Evolutionary conservation across 2,329 filamentous ascomycete species (phyloP).

Genomic region (Dactylonectria estremocensis): DNA sequence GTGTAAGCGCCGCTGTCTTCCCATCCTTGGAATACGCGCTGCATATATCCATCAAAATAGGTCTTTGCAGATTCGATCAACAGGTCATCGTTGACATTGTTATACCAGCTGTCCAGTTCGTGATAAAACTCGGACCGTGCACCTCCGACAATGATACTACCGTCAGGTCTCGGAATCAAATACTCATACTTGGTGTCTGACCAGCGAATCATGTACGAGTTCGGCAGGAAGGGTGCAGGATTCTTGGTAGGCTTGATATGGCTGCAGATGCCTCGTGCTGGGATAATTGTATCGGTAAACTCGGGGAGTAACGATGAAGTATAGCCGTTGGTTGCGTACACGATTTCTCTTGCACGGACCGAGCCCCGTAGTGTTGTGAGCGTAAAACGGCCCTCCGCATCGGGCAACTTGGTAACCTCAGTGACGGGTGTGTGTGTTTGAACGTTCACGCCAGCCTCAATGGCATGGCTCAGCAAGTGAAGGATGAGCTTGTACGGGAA

Average conservation of each 20-base stretch:
- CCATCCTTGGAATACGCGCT: conserved; percentile 26
- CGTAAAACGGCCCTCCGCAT: conserved; percentile 31
- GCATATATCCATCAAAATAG: conserved; percentile 31
- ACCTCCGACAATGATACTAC: conserved; percentile 27
- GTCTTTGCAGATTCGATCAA: conserved; percentile 25
- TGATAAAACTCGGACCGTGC: conserved; percentile 26
- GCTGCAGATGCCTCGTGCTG: conserved; percentile 19
- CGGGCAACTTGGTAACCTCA: conserved; percentile 34
- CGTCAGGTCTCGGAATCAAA: conserved; percentile 23
- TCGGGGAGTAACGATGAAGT: conserved; percentile 20
- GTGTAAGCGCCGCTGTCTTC: conserved; percentile 26
- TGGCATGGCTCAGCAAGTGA: conserved; percentile 43
- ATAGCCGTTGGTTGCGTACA: conserved; percentile 54
- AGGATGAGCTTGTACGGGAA: conserved; percentile 54
- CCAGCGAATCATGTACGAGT: conserved; percentile 28
- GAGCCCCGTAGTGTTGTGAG: conserved; percentile 19
- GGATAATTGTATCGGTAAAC: conserved; percentile 23
- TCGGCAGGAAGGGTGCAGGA: conserved; percentile 11
- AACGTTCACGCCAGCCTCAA: conserved; percentile 47
- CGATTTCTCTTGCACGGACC: conserved; percentile 15
- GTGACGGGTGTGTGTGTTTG: conserved; percentile 49
- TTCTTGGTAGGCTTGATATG: conserved; percentile 23
- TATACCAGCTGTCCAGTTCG: conserved; percentile 25
- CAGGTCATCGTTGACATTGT: conserved; percentile 23
- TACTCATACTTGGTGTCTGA: conserved; percentile 24